Conservation (phyloP, 768 basidiomycete species). For the Lanmaoa rubissima region DNA sequence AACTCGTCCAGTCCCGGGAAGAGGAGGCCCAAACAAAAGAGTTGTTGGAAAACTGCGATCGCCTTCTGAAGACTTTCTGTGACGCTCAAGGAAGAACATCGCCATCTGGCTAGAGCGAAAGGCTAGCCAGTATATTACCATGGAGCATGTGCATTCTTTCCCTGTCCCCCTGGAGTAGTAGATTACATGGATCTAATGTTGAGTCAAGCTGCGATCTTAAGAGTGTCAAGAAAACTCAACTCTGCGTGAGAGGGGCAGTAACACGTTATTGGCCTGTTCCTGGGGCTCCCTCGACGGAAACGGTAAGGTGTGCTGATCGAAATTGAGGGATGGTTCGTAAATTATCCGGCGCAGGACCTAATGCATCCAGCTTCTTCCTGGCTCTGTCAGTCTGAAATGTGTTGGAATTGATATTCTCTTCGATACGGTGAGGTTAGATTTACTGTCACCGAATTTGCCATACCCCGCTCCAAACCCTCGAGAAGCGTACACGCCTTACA, state of each 20-base stretch:
- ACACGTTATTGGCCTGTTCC: constrained; percentile 5
- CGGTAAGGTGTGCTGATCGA: constrained; percentile 41
- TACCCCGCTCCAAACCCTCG: constrained; percentile 86
- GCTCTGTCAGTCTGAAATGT: constrained; percentile 60
- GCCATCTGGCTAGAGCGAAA: constrained; percentile 13
- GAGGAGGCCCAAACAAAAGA: constrained; percentile 44
- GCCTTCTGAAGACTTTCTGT: constrained; percentile 43
- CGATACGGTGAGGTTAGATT: constrained; percentile 25
- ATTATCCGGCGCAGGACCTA: constrained; percentile 61
- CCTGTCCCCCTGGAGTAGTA: neutral
- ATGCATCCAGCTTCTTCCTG: constrained; percentile 57
- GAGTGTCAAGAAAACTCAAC: neutral
- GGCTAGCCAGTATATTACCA: neutral
- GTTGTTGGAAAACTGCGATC: constrained; percentile 57
- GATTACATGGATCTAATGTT: constrained; percentile 3
- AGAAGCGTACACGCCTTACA: constrained; percentile 92
- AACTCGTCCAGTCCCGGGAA: constrained; percentile 51
- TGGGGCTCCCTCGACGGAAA: constrained; percentile 43
- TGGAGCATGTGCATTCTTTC: neutral
- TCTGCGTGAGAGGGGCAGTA: neutral
- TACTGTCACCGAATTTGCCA: constrained; percentile 63
- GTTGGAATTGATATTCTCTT: neutral
- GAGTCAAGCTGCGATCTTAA: neutral
- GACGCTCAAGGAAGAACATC: constrained; percentile 29
- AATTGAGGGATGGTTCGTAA: constrained; percentile 77